Percentiles rank a stretch among this genome's conserved stretches.
phyloP scores from a whole-genome alignment of 306 rosid genomes.

The Begonia loranthoides region DNA sequence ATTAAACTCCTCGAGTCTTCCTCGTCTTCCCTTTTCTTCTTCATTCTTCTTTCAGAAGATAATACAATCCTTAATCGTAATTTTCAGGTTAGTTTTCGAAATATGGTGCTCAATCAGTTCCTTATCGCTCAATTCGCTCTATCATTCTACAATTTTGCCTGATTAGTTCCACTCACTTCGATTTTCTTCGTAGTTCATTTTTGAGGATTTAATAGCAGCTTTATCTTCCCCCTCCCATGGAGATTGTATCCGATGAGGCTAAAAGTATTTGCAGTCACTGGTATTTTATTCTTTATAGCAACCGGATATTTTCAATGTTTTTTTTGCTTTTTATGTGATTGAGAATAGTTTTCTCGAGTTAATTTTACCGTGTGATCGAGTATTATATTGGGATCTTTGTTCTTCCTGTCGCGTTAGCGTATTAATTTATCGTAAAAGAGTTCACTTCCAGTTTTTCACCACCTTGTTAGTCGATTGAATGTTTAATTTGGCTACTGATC shows the following conservation, averaged over 20 bases:
- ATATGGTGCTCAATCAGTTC: background rate
- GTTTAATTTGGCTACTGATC: too few relatives aligned
- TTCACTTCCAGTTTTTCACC: too few relatives aligned
- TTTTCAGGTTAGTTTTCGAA: background rate
- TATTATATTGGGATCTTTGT: background rate
- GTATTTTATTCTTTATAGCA: constrained; percentile 20
- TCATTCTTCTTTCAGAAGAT: background rate
- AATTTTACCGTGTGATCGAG: background rate
- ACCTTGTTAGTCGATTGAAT: too few relatives aligned
- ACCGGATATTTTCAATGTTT: background rate
- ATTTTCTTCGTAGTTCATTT: background rate
- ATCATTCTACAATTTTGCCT: constrained; percentile 3
- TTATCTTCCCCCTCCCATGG: constrained; percentile 26
- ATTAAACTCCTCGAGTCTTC: background rate
- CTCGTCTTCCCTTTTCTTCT: background rate
- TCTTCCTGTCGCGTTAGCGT: background rate
- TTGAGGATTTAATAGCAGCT: too few relatives aligned
- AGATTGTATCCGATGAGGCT: constrained; percentile 42
- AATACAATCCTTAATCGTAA: background rate
- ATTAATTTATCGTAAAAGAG: background rate
- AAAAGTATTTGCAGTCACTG: constrained; percentile 62
- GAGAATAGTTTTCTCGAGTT: background rate
- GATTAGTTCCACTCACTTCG: constrained; percentile 9
- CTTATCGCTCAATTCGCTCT: background rate
- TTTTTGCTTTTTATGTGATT: background rate